phyloP scores from a whole-genome alignment of 148 eudicot species.

The Vaccinium myrtillus region DNA sequence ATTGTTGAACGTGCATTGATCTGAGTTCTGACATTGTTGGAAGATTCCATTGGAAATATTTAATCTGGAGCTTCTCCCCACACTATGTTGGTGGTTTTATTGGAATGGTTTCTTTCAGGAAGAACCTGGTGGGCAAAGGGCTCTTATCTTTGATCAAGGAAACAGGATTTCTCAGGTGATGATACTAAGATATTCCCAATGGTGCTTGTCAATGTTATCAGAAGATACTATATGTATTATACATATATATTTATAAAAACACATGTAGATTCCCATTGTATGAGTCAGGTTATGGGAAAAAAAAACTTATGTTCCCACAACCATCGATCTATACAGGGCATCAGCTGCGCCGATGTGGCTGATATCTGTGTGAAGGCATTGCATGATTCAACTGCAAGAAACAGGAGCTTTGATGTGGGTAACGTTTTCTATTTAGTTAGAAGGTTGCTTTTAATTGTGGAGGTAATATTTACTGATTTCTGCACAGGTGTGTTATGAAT shows the following conservation, averaged over 20 bases:
- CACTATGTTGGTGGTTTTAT: not conserved
- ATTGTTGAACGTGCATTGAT: not conserved
- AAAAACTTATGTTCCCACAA: conserved; percentile 13
- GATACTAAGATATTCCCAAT: not conserved
- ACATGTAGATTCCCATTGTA: not conserved
- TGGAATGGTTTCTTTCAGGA: conserved; percentile 49
- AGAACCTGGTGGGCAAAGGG: conserved; percentile 99
- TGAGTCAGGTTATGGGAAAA: not conserved
- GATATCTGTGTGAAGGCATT: conserved; percentile 96
- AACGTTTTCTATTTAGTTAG: not conserved
- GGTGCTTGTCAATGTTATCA: not conserved
- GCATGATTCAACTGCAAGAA: conserved; percentile 95
- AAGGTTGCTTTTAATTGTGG: not conserved
- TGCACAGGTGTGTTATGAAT: conserved; percentile 87
- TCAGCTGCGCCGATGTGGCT: conserved; percentile 99
- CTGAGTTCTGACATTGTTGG: not conserved
- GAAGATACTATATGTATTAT: too few species aligned
- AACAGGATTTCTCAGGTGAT: conserved; percentile 94
- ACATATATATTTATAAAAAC: too few species aligned
- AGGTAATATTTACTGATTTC: conserved; percentile 9
- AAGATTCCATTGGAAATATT: not conserved
- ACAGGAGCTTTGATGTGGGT: conserved; percentile 95
- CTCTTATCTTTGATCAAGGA: conserved; percentile 95
- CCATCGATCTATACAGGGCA: conserved; percentile 46
- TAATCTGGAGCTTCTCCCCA: not conserved